Evolutionary conservation across 139 green algal species (phyloP).

Genomic region (Medakamo hakoo): DNA sequence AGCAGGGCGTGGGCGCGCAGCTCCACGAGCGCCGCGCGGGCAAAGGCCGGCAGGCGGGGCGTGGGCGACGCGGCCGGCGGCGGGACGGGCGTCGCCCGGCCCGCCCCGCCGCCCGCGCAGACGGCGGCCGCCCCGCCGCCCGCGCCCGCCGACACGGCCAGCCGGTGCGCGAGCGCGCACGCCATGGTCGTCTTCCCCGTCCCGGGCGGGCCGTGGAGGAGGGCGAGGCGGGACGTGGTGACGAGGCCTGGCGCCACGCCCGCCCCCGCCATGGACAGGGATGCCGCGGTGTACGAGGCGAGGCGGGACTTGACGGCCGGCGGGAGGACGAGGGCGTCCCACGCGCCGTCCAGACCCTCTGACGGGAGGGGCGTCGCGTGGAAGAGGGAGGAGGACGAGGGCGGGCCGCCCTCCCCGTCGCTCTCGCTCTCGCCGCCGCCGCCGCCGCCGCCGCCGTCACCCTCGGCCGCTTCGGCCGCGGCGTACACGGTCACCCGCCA

Average conservation of each 20-base stretch:
- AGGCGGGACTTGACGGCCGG: background rate
- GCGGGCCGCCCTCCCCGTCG: background rate
- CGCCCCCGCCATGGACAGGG: too few relatives aligned
- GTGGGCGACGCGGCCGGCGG: background rate
- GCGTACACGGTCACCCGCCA: too few relatives aligned
- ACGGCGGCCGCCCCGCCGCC: slow-evolving; percentile 5
- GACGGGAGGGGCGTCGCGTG: too few relatives aligned
- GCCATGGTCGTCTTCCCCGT: slow-evolving; percentile 70
- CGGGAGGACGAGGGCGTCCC: background rate
- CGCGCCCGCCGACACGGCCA: slow-evolving; percentile 29
- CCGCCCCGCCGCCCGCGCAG: background rate
- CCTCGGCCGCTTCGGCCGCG: too few relatives aligned
- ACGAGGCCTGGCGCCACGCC: too few relatives aligned
- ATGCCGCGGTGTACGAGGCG: background rate
- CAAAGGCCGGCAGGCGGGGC: too few relatives aligned
- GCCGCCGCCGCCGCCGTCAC: background rate
- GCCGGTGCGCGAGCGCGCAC: slow-evolving; percentile 68
- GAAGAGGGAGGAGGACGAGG: background rate
- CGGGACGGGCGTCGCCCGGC: background rate
- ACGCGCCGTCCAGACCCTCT: background rate
- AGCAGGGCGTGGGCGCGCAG: slow-evolving; percentile 95
- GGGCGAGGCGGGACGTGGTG: slow-evolving; percentile 27
- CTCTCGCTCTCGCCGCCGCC: too few relatives aligned
- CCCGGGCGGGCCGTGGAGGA: slow-evolving; percentile 83
- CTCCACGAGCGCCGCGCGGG: slow-evolving; percentile 59